A percentile compares a stretch with the other conserved stretches of the same genome.
These are phyloP conservation scores for Sporothrix luriei DNA, from an alignment of 2,329 filamentous ascomycete species.

Conservation along the genomic window DNA sequence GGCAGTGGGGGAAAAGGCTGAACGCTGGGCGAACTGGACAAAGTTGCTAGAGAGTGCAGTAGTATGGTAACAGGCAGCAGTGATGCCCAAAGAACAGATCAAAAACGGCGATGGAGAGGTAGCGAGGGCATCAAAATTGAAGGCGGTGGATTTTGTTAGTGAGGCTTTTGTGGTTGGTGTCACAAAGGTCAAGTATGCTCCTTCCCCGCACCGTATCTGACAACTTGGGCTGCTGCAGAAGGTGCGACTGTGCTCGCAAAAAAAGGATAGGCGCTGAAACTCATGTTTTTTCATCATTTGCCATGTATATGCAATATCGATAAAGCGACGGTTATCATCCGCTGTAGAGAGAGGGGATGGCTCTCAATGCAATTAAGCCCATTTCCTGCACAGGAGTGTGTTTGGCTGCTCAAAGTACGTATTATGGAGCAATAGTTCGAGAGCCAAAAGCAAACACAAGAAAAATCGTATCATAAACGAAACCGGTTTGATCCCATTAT, in stretches of 20 bases:
- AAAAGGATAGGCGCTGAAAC: not conserved
- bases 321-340: too few species aligned
- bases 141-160: not conserved
- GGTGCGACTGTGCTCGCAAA: not conserved
- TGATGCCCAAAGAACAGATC: not conserved
- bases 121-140: not conserved
- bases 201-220: not conserved
- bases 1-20: constrained; percentile 27
- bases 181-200: not conserved
- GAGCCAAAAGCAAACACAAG: too few species aligned
- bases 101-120: not conserved
- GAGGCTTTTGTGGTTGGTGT: constrained; percentile 14
- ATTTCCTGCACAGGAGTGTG: too few species aligned
- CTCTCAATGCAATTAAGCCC: too few species aligned
- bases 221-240: not conserved
- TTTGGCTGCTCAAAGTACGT: too few species aligned
- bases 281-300: not conserved
- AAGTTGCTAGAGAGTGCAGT: not conserved
- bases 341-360: too few species aligned
- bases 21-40: constrained; percentile 30
- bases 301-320: not conserved
- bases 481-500: not conserved
- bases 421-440: too few species aligned
- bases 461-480: not conserved
- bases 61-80: constrained; percentile 13